Conservation (phyloP, 1,284 basidiomycete species). For the Apiotrichum veenhuisii region DNA sequence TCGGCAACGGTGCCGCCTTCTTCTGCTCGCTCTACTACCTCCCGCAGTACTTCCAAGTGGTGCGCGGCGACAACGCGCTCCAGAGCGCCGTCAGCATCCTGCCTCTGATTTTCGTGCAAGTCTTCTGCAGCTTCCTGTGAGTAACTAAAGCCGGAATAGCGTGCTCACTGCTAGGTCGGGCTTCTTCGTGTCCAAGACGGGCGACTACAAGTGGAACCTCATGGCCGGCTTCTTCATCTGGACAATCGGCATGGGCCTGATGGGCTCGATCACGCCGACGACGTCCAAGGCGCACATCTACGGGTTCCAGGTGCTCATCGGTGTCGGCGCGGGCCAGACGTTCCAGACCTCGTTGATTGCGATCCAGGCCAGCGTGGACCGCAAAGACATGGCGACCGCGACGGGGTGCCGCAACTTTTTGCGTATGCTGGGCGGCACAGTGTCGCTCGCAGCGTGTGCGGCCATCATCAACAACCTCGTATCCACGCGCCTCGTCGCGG, state of each 20-base stretch:
- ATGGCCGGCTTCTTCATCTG: conserved; percentile 63
- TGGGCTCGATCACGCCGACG: conserved; percentile 58
- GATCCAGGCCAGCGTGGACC: conserved; percentile 54
- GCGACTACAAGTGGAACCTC: conserved; percentile 61
- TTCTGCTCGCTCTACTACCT: conserved; percentile 41
- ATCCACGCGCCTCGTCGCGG: conserved; percentile 6
- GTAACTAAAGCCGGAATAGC: background rate
- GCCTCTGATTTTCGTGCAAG: conserved; percentile 62
- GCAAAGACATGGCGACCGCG: conserved; percentile 38
- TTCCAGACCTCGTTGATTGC: conserved; percentile 38
- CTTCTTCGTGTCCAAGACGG: conserved; percentile 62
- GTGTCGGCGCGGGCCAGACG: conserved; percentile 60
- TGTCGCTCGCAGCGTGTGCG: conserved; percentile 24
- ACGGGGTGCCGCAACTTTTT: conserved; percentile 36
- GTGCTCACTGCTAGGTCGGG: conserved; percentile 45
- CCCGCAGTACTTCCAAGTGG: conserved; percentile 70
- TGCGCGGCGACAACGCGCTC: conserved; percentile 60
- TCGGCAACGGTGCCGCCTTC: conserved; percentile 56
- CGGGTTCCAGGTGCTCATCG: conserved; percentile 63
- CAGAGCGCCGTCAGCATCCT: conserved; percentile 61
- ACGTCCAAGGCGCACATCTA: conserved; percentile 58
- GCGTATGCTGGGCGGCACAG: conserved; percentile 31
- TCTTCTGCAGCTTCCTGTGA: conserved; percentile 47
- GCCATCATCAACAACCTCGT: conserved; percentile 34
- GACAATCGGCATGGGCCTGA: conserved; percentile 63